Evolutionary conservation across 2,329 filamentous ascomycete species (phyloP), one percentile per base, ranked within the genome.

Genomic region (Calonectria crousiana): DNA sequence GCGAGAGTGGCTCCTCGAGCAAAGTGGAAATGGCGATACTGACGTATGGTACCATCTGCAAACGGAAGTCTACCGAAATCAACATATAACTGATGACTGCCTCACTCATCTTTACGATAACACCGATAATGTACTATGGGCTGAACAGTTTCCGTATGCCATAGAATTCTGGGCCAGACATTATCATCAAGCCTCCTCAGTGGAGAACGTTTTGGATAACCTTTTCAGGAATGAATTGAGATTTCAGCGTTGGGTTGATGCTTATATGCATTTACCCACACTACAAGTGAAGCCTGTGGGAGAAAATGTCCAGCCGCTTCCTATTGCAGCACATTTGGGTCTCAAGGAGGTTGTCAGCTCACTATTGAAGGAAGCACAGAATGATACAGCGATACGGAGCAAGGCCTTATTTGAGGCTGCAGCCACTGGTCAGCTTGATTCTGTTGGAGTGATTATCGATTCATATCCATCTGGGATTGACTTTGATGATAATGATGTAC

Each of bases 321-420:
- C 66, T 11, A 36, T 69, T 13, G 71, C 71, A 23, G 71, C 71
- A 5, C 71, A 73, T 38, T 66, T 73, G 3, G 66, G 47, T 8
- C 30, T 69, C 1, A 51, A 53, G 20, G 44, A 58, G 16, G 28
- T 65, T 58, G 20, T 65, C 11, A 32, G 30, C 30, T 32, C 30
- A 32, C 30, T 32, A 4, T 32, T 32, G 30, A 32, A 32, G 30
- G 30, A 32, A 32, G 30, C 4, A 32, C 30, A 32, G 30, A 32
- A 32, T 32, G 30, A 32, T 32, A 8, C 4, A 4, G 30, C 30
- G 30, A 32, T 32, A 32, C 44, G 64, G 52, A 41, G 44, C 9
- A 11, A 69, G 28, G 71, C 66, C 0, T 20, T 73, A 41, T 20
- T 73, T 8, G 71, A 69, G 9, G 71, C 71, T 14, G 49, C 66